Base-by-base conservation (phyloP, 768 basidiomycete genomes). In the Xerocomus brunneocitrinus region DNA sequence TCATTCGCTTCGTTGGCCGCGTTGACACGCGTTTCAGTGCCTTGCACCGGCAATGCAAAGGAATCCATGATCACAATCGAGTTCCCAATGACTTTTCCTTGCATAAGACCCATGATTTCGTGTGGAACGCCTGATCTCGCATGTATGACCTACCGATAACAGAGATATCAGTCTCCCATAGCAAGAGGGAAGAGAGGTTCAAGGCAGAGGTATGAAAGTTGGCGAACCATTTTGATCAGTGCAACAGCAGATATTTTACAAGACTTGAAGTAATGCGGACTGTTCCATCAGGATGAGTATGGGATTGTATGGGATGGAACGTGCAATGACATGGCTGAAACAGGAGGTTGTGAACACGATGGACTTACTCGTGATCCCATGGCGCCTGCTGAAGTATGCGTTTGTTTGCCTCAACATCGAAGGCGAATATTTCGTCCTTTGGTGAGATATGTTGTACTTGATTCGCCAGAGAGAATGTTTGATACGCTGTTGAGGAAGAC, bases 31-130 rank as follows among this genome's bases (percentile, higher is more conserved):
- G 97, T 98, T 71, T 98, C 97, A 0, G 97, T 99, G 13, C 97
- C 97, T 69, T 97, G 91, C 3, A 98, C 95, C 1, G 97, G 97
- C 4, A 99, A 76, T 5, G 97, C 95, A 59, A 98, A 98, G 10
- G 92, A 93, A 71, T 99, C 97, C 83, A 97, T 87, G 65, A 99
- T 85, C 13, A 90, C 85, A 35, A 89, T 74, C 1, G 86, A 77
- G 57, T 84, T 85, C 2, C 82, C 87, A 8, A 90, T 74, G 35
- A 97, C 87, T 72, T 97, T 95, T 52, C 95, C 95, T 71, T 97
- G 95, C 94, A 99, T 97, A 31, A 98, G 81, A 9, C 95, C 95
- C 95, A 99, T 99, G 66, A 99, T 97, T 73, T 99, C 95, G 74
- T 98, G 91, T 54, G 89, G 88, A 5, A 97, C 95, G 54, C 95